These are phyloP conservation scores for Lipomyces yarrowii DNA, from an alignment of 1,139 yeast genomes.

Conservation along the genomic window DNA sequence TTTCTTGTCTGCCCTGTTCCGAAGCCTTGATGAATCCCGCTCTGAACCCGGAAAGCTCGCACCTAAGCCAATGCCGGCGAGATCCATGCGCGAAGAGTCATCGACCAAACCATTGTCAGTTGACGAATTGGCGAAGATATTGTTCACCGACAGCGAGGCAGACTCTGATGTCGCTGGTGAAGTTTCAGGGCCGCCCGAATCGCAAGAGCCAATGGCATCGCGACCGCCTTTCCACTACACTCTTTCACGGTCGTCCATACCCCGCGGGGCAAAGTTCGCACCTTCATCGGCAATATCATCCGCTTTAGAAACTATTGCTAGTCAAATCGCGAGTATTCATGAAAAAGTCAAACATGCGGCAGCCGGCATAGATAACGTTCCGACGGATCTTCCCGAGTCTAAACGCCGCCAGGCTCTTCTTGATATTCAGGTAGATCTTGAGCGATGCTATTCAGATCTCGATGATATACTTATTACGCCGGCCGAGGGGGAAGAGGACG, in stretches of 20 bases:
- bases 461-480: constrained; percentile 29
- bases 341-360: constrained; percentile 16
- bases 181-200: constrained; percentile 4
- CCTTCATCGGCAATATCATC: background rate
- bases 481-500: constrained; percentile 24
- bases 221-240: constrained; percentile 29
- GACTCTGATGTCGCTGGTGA: background rate
- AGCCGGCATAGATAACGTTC: constrained; percentile 8
- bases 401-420: constrained; percentile 11
- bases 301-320: constrained; percentile 14
- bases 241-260: constrained; percentile 14
- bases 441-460: constrained; percentile 32
- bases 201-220: background rate
- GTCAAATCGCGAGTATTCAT: constrained; percentile 13
- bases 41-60: background rate
- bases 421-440: constrained; percentile 30
- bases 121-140: constrained; percentile 14
- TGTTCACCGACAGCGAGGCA: constrained; percentile 17
- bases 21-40: constrained; percentile 13
- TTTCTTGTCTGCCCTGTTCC: constrained; percentile 22
- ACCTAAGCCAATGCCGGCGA: background rate
- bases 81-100: background rate
- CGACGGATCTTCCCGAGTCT: constrained; percentile 5
- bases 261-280: constrained; percentile 3
- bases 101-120: constrained; percentile 11